Conservation (phyloP, 192 early-diverging fungal species). For the Backusella tarrabulga region DNA sequence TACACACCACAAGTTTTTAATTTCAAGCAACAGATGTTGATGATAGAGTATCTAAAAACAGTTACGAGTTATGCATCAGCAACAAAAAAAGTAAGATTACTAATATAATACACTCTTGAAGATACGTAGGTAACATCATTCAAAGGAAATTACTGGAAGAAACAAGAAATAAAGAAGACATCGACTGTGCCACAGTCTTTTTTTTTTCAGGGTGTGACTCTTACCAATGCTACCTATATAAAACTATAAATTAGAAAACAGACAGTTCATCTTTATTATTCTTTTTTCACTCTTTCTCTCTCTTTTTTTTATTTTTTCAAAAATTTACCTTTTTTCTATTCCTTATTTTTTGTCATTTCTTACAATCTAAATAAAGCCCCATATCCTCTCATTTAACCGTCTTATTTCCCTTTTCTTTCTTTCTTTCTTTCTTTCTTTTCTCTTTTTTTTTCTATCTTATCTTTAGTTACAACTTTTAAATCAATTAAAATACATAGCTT, state of each 20-base stretch:
- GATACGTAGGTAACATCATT: not conserved
- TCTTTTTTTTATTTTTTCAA: not conserved
- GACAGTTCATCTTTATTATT: conserved; percentile 26
- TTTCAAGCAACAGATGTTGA: not conserved
- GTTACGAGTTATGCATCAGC: not conserved
- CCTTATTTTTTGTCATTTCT: not conserved
- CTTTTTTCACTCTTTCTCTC: conserved; percentile 8
- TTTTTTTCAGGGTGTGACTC: conserved; percentile 4
- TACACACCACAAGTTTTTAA: not conserved
- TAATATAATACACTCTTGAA: not conserved
- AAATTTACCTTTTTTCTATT: not conserved
- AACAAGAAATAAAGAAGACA: not conserved
- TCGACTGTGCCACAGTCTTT: not conserved
- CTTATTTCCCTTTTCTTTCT: not conserved
- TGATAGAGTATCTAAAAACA: not conserved
- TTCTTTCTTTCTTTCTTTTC: not conserved
- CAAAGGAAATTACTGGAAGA: not conserved
- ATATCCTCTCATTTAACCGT: conserved; percentile 2
- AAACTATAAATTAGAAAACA: conserved; percentile 6
- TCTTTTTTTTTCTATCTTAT: not conserved
- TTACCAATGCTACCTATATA: not conserved
- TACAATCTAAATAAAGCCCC: not conserved
- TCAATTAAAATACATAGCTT: not conserved
- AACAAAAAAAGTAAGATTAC: not conserved
- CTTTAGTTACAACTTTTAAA: not conserved